Conservation (phyloP, 306 rosid genomes). For the Potentilla sterilis region DNA sequence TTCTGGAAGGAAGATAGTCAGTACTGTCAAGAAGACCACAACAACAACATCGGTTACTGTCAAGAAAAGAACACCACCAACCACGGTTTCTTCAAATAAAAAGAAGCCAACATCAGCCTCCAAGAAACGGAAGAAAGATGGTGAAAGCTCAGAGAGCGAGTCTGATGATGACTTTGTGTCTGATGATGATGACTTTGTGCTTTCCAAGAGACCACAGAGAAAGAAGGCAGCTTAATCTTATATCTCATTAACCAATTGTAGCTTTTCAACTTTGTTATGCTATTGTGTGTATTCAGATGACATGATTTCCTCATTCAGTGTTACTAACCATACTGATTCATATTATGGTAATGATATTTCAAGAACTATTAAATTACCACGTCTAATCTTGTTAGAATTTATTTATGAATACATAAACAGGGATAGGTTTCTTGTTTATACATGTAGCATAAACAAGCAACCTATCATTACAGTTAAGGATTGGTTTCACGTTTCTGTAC, state of each 20-base stretch:
- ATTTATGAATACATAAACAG: not conserved
- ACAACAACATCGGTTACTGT: conserved; percentile 32
- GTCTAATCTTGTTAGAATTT: not conserved
- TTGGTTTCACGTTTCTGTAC: not conserved
- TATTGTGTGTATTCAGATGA: not conserved
- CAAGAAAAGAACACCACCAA: conserved; percentile 37
- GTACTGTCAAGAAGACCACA: conserved; percentile 37
- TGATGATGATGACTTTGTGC: not conserved
- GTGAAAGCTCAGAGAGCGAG: conserved; percentile 45
- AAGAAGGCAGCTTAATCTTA: conserved; percentile 40
- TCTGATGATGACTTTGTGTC: conserved; percentile 43
- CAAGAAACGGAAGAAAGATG: conserved; percentile 53
- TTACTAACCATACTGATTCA: not conserved
- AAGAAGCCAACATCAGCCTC: conserved; percentile 40
- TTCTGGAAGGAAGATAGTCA: conserved; percentile 36
- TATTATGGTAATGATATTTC: not conserved
- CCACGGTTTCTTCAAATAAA: conserved; percentile 34
- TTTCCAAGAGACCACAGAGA: conserved; percentile 26
- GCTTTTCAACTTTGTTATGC: conserved; percentile 10
- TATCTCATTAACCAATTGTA: not conserved
- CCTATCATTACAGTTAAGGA: not conserved
- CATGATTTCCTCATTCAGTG: conserved; percentile 16
- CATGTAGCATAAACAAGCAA: not conserved
- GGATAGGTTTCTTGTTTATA: not conserved
- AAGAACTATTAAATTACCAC: not conserved